Evolutionary conservation across 148 eudicot genomes (phyloP), one percentile per base, ranked within the genome.

Genomic region (Tetragonia tetragonoides): DNA sequence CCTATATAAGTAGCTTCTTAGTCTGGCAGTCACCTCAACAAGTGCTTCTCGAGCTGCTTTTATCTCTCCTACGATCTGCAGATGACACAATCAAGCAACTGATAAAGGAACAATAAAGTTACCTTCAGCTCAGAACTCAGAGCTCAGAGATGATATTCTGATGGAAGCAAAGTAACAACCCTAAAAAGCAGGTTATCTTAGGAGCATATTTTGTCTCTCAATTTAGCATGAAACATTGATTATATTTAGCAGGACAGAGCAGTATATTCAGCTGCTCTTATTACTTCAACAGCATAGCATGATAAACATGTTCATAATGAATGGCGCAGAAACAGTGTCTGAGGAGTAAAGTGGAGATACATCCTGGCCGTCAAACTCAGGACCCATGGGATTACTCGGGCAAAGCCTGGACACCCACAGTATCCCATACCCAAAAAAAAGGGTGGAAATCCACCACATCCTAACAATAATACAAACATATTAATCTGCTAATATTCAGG

Each of bases 41-140:
- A 95, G 86, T 73, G 99, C 99, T 82, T 91, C 98, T 68, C 99
- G 91, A 70, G 99, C 94, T 71, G 92, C 90, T 84, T 88, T 93
- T 75, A 95, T 93, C 85, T 93, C 98, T 81, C 99, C 99, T 2
- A 86, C 90, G 75, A 95, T 95, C 99, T 95, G 86, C 79, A 88
- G 62, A 64, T 44, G 78, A 76, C 67, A 82, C 72, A 76, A 70
- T 3, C 9, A 49, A 60, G 38, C 77, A 68, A 21, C 60, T 85
- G 42, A 81, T 56, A 76, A 79, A 47, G 51, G 46, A 57, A 79
- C 56, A 70, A 28, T 23, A 51, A 15, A 41, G 40, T 60, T 44
- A 46, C 18, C 44, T 49, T 7, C 23, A 66, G 16, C 47, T 11
- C 28, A 51, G 46, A 64, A 12, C 7, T 72, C 53, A 41, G 34